Conservation (phyloP, 2,329 filamentous ascomycete species). For the Beauveria varroae region DNA sequence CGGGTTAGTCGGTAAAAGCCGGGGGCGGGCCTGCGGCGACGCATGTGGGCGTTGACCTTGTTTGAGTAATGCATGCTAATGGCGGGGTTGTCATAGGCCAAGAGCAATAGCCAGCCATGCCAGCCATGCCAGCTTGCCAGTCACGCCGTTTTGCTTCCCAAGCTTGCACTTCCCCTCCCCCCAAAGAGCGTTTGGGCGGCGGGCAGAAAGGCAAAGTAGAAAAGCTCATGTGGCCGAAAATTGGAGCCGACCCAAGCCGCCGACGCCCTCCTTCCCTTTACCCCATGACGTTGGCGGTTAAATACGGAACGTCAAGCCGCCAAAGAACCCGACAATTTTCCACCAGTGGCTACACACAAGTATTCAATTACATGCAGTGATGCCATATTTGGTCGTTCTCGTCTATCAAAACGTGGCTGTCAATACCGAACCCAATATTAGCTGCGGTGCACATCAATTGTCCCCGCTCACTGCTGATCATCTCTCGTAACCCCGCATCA, state of each 20-base stretch:
- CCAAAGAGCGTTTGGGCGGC: no score
- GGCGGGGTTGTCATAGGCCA: slow-evolving; percentile 27
- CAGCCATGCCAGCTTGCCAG: no score
- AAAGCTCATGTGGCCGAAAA: slow-evolving; percentile 3
- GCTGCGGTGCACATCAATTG: neutral
- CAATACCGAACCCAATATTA: neutral
- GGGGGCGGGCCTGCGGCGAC: slow-evolving; percentile 8
- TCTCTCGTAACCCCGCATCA: neutral
- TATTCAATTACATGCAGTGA: neutral
- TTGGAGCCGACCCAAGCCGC: neutral
- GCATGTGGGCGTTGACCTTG: neutral
- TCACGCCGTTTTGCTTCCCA: no score
- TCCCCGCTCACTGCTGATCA: neutral
- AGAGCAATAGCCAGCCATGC: neutral
- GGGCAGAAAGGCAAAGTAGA: no score
- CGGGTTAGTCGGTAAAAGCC: slow-evolving; percentile 18
- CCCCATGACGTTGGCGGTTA: neutral
- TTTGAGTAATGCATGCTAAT: slow-evolving; percentile 21
- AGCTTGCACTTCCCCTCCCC: no score
- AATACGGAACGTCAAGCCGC: no score
- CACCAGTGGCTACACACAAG: neutral
- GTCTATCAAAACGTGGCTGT: neutral
- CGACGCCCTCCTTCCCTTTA: neutral
- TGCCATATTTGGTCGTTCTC: no score
- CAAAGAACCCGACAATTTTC: neutral